Conservation (phyloP, 1,139 yeast genomes). For the Protomyces pachydermus region DNA sequence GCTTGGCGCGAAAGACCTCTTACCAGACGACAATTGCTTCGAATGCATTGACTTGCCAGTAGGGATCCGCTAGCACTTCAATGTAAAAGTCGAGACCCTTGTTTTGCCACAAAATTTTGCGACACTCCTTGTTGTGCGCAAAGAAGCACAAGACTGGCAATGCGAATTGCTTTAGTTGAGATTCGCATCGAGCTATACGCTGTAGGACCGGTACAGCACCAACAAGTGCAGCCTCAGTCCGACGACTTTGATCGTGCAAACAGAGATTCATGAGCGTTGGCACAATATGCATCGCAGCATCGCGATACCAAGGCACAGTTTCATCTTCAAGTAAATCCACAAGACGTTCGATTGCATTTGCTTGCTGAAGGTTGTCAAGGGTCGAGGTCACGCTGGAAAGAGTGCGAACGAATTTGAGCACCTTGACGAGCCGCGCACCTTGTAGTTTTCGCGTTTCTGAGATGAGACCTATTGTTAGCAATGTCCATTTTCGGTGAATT, state of each 20-base stretch:
- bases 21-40: conserved; percentile 49
- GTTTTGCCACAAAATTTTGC: conserved; percentile 43
- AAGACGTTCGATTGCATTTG: conserved; percentile 38
- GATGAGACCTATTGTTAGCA: conserved; percentile 30
- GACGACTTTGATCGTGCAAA: conserved; percentile 52
- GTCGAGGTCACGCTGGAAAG: conserved; percentile 37
- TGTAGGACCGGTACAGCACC: conserved; percentile 55
- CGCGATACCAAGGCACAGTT: conserved; percentile 28
- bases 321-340: conserved; percentile 31
- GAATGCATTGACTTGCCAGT: conserved; percentile 66
- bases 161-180: conserved; percentile 57
- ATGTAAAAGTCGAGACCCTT: conserved; percentile 49
- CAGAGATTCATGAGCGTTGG: conserved; percentile 49
- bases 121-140: conserved; percentile 47
- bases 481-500: background rate
- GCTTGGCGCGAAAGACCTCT: background rate
- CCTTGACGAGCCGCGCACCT: conserved; percentile 32
- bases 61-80: conserved; percentile 52
- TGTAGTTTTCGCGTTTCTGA: conserved; percentile 24
- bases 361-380: conserved; percentile 35
- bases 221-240: conserved; percentile 50
- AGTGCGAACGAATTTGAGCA: conserved; percentile 39
- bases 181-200: conserved; percentile 45
- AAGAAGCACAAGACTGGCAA: conserved; percentile 61
- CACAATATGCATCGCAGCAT: conserved; percentile 37